Evolutionary conservation across 2,329 filamentous ascomycete species (phyloP).

Genomic region (Penicillium polonicum): DNA sequence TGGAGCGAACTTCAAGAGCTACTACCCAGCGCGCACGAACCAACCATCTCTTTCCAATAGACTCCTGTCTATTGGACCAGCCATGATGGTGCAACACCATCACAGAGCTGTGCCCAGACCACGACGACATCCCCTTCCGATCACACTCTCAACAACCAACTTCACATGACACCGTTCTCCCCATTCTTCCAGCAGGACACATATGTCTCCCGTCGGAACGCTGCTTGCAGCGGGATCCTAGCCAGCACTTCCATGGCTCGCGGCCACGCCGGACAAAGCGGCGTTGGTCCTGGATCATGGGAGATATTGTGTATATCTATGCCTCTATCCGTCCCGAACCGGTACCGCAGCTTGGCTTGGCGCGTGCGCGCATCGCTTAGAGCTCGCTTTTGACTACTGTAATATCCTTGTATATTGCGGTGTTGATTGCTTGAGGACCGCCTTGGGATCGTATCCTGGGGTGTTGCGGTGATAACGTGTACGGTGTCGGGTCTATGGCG

Average conservation of each 20-base stretch:
- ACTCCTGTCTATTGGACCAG: not conserved
- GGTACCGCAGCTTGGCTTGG: not conserved
- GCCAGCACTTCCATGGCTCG: conserved; percentile 25
- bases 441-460: not conserved
- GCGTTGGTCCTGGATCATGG: conserved; percentile 1
- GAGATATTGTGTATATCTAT: conserved; percentile 27
- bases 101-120: conserved; percentile 1
- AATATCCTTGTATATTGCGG: not conserved
- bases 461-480: conserved; percentile 14
- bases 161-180: not conserved
- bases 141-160: not conserved
- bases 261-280: conserved; percentile 1
- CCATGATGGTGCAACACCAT: not conserved
- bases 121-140: not conserved
- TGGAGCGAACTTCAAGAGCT: not conserved
- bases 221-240: conserved; percentile 8
- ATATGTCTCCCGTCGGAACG: not conserved
- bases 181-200: conserved; percentile 12
- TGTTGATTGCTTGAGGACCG: not conserved
- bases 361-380: not conserved
- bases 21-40: not conserved
- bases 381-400: not conserved
- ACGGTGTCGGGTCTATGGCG: conserved; percentile 11
- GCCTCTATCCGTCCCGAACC: not conserved
- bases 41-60: not conserved